Conservation (phyloP, 1,139 yeast genomes). For the Kodamaea alishanica region DNA sequence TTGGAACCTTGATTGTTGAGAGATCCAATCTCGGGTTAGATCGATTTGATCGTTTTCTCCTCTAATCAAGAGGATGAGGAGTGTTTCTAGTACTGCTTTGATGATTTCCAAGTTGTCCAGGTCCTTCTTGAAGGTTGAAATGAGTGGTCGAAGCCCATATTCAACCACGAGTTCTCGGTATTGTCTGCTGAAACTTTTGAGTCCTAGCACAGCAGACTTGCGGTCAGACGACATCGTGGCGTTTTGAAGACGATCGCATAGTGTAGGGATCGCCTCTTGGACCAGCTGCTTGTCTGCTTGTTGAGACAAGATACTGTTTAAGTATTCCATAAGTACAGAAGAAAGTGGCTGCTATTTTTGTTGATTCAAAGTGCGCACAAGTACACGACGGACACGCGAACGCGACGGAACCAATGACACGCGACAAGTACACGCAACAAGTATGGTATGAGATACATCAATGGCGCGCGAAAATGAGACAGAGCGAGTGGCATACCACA, state of each 20-base stretch:
- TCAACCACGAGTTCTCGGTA: constrained; percentile 90
- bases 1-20: constrained; percentile 71
- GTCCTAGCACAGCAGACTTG: constrained; percentile 84
- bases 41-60: constrained; percentile 44
- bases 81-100: constrained; percentile 80
- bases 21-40: constrained; percentile 64
- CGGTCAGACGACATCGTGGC: constrained; percentile 82
- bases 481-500: too few relatives aligned
- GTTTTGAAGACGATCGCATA: constrained; percentile 84
- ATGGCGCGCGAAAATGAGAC: too few relatives aligned
- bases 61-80: constrained; percentile 74
- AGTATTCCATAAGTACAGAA: constrained; percentile 32
- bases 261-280: constrained; percentile 82
- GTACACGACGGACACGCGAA: too few relatives aligned
- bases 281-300: constrained; percentile 50
- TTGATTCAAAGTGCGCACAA: not conserved
- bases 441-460: too few relatives aligned
- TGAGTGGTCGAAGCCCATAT: constrained; percentile 74
- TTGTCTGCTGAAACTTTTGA: constrained; percentile 86
- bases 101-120: constrained; percentile 66
- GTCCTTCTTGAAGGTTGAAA: constrained; percentile 66
- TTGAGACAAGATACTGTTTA: constrained; percentile 36
- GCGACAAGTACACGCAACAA: too few relatives aligned
- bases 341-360: not conserved
- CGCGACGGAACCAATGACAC: too few relatives aligned